Conservation (phyloP, 2,329 filamentous ascomycete species). For the Colletotrichum australisinense region DNA sequence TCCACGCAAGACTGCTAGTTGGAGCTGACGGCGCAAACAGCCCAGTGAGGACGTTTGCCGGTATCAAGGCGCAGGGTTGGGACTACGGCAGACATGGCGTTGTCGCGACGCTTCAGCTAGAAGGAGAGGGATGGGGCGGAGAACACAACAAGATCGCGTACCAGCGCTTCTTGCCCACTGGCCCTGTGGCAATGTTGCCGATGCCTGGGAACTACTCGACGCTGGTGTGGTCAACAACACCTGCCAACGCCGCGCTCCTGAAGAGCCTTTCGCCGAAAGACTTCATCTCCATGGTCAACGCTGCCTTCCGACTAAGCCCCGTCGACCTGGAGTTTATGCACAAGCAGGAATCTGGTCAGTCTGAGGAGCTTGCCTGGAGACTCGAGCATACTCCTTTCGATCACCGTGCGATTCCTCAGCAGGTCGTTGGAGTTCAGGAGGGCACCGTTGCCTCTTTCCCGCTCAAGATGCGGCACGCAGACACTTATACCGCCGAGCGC, state of each 20-base stretch:
- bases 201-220: conserved; percentile 86
- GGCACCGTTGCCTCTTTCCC: conserved; percentile 90
- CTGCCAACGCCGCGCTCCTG: conserved; percentile 80
- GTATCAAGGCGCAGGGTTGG: conserved; percentile 88
- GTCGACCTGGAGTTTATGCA: conserved; percentile 89
- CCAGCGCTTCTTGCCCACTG: conserved; percentile 93
- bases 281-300: conserved; percentile 90
- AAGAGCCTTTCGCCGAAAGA: conserved; percentile 79
- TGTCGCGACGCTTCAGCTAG: conserved; percentile 86
- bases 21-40: conserved; percentile 96
- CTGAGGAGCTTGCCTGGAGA: conserved; percentile 87
- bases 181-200: conserved; percentile 91
- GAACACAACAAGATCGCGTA: conserved; percentile 80
- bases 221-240: conserved; percentile 94
- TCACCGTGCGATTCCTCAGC: conserved; percentile 70
- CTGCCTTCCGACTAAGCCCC: conserved; percentile 85
- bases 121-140: conserved; percentile 67
- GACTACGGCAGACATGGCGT: conserved; percentile 93
- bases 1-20: conserved; percentile 87
- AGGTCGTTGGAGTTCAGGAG: conserved; percentile 77
- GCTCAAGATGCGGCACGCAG: conserved; percentile 90
- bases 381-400: conserved; percentile 74
- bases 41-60: conserved; percentile 89
- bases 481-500: conserved; percentile 91
- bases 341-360: conserved; percentile 66